phyloP scores from a whole-genome alignment of 2,329 filamentous ascomycete genomes.

The Fonsecaea erecta region DNA sequence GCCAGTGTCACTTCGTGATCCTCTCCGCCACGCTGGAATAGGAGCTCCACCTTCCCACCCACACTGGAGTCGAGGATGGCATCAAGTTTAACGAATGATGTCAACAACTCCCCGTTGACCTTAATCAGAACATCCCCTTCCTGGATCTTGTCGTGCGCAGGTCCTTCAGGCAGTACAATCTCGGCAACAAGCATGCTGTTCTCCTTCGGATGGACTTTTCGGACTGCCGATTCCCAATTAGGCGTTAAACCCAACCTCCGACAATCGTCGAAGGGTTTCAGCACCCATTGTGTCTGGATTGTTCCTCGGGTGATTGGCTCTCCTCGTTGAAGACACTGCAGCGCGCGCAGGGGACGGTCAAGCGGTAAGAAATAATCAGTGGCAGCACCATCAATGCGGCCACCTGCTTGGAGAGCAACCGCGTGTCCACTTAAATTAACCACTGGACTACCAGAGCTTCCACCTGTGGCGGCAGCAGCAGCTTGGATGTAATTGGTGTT shows the following conservation, averaged over 20 bases:
- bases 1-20: slow-evolving; percentile 82
- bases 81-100: slow-evolving; percentile 89
- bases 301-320: slow-evolving; percentile 83
- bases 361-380: slow-evolving; percentile 97
- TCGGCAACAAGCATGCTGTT: slow-evolving; percentile 97
- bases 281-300: slow-evolving; percentile 96
- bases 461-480: slow-evolving; percentile 92
- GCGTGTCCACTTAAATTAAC: slow-evolving; percentile 93
- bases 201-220: slow-evolving; percentile 84
- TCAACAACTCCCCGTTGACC: slow-evolving; percentile 90
- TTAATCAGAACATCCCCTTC: slow-evolving; percentile 94
- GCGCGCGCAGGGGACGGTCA: slow-evolving; percentile 83
- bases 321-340: slow-evolving; percentile 80
- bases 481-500: slow-evolving; percentile 97
- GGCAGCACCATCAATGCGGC: slow-evolving; percentile 89
- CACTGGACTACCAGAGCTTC: slow-evolving; percentile 96
- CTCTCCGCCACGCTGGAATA: slow-evolving; percentile 86
- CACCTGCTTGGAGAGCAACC: slow-evolving; percentile 90
- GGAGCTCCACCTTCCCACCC: slow-evolving; percentile 73
- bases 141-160: slow-evolving; percentile 82
- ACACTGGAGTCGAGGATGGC: slow-evolving; percentile 90
- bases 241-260: slow-evolving; percentile 82
- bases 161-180: slow-evolving; percentile 88
- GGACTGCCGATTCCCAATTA: slow-evolving; percentile 83
- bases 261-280: slow-evolving; percentile 98